Conservation (phyloP, 345 rosid species). For the Diplotaxis tenuifolia region DNA sequence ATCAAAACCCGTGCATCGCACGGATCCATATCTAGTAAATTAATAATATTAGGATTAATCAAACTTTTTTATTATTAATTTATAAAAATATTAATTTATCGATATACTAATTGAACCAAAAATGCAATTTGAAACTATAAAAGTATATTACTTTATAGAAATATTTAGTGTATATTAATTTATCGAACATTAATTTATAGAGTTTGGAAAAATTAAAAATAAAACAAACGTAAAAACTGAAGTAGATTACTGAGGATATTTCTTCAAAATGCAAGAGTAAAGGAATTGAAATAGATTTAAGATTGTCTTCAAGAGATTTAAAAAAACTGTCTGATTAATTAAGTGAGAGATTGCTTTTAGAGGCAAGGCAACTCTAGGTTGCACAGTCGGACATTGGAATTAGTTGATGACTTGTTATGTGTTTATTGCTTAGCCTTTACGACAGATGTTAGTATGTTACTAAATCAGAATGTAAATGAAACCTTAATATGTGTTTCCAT, state of each 20-base stretch:
- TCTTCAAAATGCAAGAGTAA: background rate
- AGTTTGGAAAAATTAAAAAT: too few relatives aligned
- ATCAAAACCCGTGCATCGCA: too few relatives aligned
- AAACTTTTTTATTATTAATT: too few relatives aligned
- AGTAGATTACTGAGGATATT: background rate
- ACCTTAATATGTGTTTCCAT: background rate
- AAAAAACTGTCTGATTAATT: background rate
- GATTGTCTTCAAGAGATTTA: background rate
- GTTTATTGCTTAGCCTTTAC: background rate
- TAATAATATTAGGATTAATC: too few relatives aligned
- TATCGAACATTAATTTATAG: too few relatives aligned
- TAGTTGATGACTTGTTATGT: background rate
- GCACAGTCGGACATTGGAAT: background rate
- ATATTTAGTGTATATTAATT: too few relatives aligned
- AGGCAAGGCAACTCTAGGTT: background rate
- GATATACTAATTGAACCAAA: too few relatives aligned
- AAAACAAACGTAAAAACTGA: background rate
- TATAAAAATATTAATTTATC: too few relatives aligned
- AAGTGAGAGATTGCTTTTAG: background rate
- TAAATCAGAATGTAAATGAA: background rate
- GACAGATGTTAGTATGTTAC: background rate
- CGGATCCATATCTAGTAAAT: too few relatives aligned
- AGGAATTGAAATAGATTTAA: background rate
- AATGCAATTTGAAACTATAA: too few relatives aligned
- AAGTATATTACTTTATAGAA: too few relatives aligned